Conservation (phyloP, 495 filamentous ascomycete species). For the Podospora pseudoanserina region DNA sequence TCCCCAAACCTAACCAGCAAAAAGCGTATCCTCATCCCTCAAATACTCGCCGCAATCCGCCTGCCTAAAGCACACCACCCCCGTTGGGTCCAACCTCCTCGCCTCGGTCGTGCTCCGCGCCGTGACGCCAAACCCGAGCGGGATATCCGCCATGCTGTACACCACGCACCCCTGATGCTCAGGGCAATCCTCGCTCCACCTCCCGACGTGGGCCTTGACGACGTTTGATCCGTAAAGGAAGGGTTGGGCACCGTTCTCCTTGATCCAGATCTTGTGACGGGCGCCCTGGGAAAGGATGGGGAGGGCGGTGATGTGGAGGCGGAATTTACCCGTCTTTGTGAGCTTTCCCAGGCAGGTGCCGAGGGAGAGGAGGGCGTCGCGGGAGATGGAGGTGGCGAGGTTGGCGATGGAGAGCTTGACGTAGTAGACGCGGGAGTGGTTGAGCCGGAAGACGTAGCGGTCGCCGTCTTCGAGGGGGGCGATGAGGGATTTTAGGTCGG, state of each 20-base stretch:
- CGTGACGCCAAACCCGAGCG: constrained; percentile 69
- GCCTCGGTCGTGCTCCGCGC: constrained; percentile 79
- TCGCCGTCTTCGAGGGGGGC: constrained; percentile 65
- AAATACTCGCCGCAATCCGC: constrained; percentile 91
- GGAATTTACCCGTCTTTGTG: constrained; percentile 89
- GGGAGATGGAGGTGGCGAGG: constrained; percentile 76
- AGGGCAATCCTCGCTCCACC: constrained; percentile 83
- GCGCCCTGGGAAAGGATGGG: constrained; percentile 84
- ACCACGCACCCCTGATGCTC: constrained; percentile 74
- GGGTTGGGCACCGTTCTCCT: constrained; percentile 91
- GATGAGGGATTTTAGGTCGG: constrained; percentile 69
- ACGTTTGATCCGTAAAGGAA: constrained; percentile 72
- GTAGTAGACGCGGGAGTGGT: constrained; percentile 70
- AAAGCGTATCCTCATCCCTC: constrained; percentile 65
- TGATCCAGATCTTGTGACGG: constrained; percentile 92
- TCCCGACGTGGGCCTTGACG: constrained; percentile 85
- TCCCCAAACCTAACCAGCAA: constrained; percentile 37
- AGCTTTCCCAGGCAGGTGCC: constrained; percentile 84
- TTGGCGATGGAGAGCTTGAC: constrained; percentile 83
- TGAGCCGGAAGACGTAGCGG: constrained; percentile 82
- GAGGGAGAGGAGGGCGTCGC: constrained; percentile 74
- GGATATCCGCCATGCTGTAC: constrained; percentile 71
- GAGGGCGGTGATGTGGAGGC: constrained; percentile 78
- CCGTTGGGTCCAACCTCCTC: constrained; percentile 80
- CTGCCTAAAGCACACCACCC: constrained; percentile 78